Percentiles rank a stretch among this genome's conserved stretches.
Conservation (phyloP, 2,329 filamentous ascomycete species). For the Rhinocladiella mackenziei region DNA sequence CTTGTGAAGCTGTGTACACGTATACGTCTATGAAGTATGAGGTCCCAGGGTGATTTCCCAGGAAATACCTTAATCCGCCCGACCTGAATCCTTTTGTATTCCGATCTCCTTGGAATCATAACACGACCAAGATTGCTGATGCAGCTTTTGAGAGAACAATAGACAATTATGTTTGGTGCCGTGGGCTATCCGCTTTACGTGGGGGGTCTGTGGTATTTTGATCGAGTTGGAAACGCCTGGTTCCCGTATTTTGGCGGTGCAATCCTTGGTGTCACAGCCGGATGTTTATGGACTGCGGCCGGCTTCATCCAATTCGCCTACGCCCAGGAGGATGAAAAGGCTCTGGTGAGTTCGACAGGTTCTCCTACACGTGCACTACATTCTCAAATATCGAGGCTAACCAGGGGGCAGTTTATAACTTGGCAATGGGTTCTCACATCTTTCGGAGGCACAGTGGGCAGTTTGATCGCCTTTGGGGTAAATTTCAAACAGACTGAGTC, state of each 20-base stretch:
- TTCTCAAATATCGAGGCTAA: not conserved
- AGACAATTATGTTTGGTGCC: constrained; percentile 20
- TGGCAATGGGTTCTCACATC: constrained; percentile 24
- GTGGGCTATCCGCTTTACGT: constrained; percentile 28
- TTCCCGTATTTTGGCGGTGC: constrained; percentile 23
- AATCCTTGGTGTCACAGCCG: constrained; percentile 17
- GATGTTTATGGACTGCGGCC: constrained; percentile 22
- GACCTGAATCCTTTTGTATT: too few species aligned
- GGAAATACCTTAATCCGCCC: too few species aligned
- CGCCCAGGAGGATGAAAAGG: constrained; percentile 23
- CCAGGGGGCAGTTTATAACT: constrained; percentile 16
- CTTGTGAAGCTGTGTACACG: too few species aligned
- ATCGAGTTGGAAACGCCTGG: constrained; percentile 22
- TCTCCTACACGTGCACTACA: not conserved
- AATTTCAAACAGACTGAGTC: constrained; percentile 22
- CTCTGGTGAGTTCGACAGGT: constrained; percentile 3
- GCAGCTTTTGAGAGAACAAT: not conserved
- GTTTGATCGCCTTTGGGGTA: constrained; percentile 25
- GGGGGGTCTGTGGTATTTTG: constrained; percentile 28
- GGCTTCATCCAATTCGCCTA: constrained; percentile 25
- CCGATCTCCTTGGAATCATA: not conserved
- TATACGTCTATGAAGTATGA: too few species aligned
- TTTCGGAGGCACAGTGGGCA: constrained; percentile 20
- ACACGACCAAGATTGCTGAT: not conserved
- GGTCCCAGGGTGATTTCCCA: too few species aligned